These are phyloP conservation scores for Chamaecyparis obtusa DNA, from an alignment of 75 land plant species.

Conservation along the genomic window DNA sequence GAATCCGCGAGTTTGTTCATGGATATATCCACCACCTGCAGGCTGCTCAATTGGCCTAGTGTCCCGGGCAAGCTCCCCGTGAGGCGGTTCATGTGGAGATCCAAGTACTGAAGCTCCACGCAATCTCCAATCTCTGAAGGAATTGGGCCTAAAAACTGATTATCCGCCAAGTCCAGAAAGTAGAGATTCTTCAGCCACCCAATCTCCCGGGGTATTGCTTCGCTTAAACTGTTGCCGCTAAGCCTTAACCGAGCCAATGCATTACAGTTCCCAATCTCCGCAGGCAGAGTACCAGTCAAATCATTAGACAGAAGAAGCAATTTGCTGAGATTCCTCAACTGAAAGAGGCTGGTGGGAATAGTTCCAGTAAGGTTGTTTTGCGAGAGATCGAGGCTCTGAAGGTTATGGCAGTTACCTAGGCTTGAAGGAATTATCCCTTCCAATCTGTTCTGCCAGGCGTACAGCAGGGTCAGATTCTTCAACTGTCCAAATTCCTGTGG, in stretches of 20 bases:
- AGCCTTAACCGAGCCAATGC: slow-evolving; percentile 63
- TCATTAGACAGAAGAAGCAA: slow-evolving; percentile 66
- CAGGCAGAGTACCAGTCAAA: slow-evolving; percentile 54
- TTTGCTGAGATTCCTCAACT: slow-evolving; percentile 46
- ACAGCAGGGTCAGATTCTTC: slow-evolving; percentile 38
- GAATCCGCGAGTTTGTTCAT: slow-evolving; percentile 49
- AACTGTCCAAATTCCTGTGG: slow-evolving; percentile 57
- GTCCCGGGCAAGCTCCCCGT: slow-evolving; percentile 44
- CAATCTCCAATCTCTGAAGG: slow-evolving; percentile 58
- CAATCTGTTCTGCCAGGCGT: slow-evolving; percentile 58
- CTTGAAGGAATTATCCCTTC: slow-evolving; percentile 58
- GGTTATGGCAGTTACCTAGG: slow-evolving; percentile 39
- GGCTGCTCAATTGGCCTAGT: slow-evolving; percentile 28
- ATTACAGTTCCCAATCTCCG: slow-evolving; percentile 61
- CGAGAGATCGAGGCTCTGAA: slow-evolving; percentile 63
- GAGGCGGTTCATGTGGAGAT: slow-evolving; percentile 62
- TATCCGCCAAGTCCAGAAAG: slow-evolving; percentile 63
- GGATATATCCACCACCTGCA: slow-evolving; percentile 59
- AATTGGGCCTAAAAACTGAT: slow-evolving; percentile 56
- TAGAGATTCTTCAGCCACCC: slow-evolving; percentile 53
- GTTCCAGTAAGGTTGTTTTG: slow-evolving; percentile 52
- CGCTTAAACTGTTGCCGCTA: slow-evolving; percentile 54
- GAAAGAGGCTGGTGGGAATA: slow-evolving; percentile 53
- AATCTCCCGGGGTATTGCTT: slow-evolving; percentile 53
- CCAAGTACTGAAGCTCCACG: slow-evolving; percentile 56